Conservation (phyloP, 2,329 filamentous ascomycete genomes). For the Pseudocercospora fijiensis region DNA sequence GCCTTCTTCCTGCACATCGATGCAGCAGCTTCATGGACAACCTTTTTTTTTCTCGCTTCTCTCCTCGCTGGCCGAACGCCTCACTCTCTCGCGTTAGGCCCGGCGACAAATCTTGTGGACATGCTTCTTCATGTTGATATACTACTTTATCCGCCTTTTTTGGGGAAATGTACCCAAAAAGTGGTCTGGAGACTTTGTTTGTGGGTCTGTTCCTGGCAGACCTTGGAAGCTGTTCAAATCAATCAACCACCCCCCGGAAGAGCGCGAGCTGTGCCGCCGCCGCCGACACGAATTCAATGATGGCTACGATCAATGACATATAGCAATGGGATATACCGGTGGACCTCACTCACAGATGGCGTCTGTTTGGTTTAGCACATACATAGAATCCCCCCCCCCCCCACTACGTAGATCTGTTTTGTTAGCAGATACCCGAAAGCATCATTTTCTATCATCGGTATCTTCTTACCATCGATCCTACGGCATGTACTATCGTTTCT, state of each 20-base stretch:
- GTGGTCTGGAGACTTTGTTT: conserved; percentile 13
- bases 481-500: not conserved
- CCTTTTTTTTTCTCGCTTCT: conserved; percentile 7
- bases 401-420: not conserved
- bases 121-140: conserved; percentile 27
- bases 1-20: not conserved
- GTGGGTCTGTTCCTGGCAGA: conserved; percentile 5
- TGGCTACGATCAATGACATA: conserved; percentile 9
- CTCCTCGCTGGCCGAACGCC: conserved; percentile 8
- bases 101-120: conserved; percentile 17
- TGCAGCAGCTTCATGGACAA: conserved; percentile 38
- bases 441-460: not conserved
- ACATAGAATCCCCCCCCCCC: too few species aligned
- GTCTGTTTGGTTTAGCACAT: conserved; percentile 1
- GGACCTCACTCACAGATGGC: not conserved
- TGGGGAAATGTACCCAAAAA: not conserved
- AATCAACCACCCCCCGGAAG: conserved; percentile 7
- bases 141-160: not conserved
- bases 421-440: not conserved
- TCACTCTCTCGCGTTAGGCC: conserved; percentile 19
- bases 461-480: too few species aligned
- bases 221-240: conserved; percentile 17
- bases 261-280: conserved; percentile 22
- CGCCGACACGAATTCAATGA: conserved; percentile 19
- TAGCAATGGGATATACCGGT: not conserved